Conservation (phyloP, 1,284 basidiomycete species). For the Malassezia brasiliensis region DNA sequence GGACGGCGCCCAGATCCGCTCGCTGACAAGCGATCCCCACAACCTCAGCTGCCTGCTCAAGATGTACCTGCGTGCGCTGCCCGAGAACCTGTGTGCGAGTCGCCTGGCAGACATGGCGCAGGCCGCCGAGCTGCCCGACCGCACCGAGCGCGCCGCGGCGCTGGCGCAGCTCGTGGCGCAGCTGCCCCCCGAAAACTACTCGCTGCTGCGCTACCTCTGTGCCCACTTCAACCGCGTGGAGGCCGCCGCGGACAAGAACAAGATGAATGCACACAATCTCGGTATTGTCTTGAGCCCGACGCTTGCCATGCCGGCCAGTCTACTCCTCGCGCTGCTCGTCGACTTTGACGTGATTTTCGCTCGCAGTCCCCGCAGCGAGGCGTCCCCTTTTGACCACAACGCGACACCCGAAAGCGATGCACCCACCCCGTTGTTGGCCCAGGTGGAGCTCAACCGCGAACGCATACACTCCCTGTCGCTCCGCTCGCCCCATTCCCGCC, state of each 20-base stretch:
- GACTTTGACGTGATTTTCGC: neutral
- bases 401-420: neutral
- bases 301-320: constrained; percentile 22
- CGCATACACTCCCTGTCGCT: neutral
- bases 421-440: neutral
- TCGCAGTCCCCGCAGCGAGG: neutral
- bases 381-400: neutral
- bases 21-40: constrained; percentile 30
- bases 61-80: constrained; percentile 39
- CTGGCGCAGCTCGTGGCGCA: constrained; percentile 73
- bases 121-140: constrained; percentile 64
- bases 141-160: constrained; percentile 75
- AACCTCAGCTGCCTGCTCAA: constrained; percentile 43
- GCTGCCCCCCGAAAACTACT: constrained; percentile 85
- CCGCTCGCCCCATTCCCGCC: neutral
- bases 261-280: constrained; percentile 98
- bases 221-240: constrained; percentile 94
- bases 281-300: constrained; percentile 68
- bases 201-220: constrained; percentile 77
- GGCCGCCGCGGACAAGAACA: constrained; percentile 78
- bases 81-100: constrained; percentile 33
- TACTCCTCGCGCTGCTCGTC: neutral
- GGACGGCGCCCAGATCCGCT: constrained; percentile 5
- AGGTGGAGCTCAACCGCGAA: neutral
- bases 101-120: neutral